phyloP scores from a whole-genome alignment of 345 rosid species.

The Arabidopsis suecica region DNA sequence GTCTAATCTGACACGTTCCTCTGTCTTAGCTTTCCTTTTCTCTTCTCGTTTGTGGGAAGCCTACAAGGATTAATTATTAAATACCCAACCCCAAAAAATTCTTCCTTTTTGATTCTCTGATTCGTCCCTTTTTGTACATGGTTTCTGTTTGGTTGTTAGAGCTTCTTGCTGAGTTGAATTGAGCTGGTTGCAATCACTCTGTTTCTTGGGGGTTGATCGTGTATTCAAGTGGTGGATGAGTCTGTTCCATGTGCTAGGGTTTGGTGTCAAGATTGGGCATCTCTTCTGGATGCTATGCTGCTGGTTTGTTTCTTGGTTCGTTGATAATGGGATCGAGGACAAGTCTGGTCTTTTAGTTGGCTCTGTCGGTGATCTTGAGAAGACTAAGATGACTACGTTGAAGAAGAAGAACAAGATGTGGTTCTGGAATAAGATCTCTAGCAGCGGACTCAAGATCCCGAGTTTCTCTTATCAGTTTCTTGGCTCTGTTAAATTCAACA shows the following conservation, averaged over 20 bases:
- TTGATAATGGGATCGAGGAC: conserved; percentile 62
- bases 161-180: conserved; percentile 9
- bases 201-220: conserved; percentile 41
- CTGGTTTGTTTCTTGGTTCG: conserved; percentile 73
- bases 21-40: conserved; percentile 39
- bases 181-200: conserved; percentile 5
- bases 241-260: conserved; percentile 72
- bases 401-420: conserved; percentile 58
- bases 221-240: conserved; percentile 66
- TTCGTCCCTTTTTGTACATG: conserved; percentile 23
- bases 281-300: conserved; percentile 82
- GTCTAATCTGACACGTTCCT: conserved; percentile 45
- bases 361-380: conserved; percentile 55
- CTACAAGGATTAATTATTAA: conserved; percentile 39
- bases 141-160: conserved; percentile 9
- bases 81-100: conserved; percentile 25
- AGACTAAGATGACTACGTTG: conserved; percentile 39
- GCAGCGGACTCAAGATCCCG: conserved; percentile 58
- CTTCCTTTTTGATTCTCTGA: conserved; percentile 15
- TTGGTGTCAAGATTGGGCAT: conserved; percentile 84
- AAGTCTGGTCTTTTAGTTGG: conserved; percentile 54
- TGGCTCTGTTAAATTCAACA: conserved; percentile 63
- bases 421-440: conserved; percentile 51
- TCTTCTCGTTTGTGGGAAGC: conserved; percentile 35
- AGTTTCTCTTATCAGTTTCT: conserved; percentile 56